Percentiles rank a stretch among this genome's conserved stretches.
These are phyloP conservation scores for Jimgerdemannia lactiflua DNA, from an alignment of 192 early-diverging fungal species.

Conservation along the genomic window DNA sequence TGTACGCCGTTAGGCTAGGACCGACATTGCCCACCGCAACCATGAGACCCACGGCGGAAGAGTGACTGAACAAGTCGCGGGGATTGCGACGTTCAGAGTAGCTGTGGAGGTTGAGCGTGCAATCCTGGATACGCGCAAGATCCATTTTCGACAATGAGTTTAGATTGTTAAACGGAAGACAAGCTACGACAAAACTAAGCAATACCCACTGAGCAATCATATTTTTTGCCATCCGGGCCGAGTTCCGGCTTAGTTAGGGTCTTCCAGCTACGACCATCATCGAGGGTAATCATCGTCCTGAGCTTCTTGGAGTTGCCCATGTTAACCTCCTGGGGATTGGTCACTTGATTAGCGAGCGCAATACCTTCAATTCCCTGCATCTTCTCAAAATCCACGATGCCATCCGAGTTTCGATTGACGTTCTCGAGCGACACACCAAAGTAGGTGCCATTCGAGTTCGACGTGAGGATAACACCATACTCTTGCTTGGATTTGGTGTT, in stretches of 20 bases:
- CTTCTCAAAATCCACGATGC: constrained; percentile 93
- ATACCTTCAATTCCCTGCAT: constrained; percentile 86
- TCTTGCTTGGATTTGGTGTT: constrained; percentile 51
- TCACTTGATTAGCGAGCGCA: constrained; percentile 76
- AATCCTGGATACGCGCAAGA: constrained; percentile 29
- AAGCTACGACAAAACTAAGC: not conserved
- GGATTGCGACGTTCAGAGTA: constrained; percentile 81
- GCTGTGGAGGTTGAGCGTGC: constrained; percentile 80
- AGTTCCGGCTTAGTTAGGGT: constrained; percentile 43
- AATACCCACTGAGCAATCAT: constrained; percentile 30
- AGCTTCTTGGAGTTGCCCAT: constrained; percentile 58
- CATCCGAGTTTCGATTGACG: constrained; percentile 70
- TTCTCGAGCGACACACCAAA: constrained; percentile 67
- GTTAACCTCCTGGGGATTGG: constrained; percentile 59
- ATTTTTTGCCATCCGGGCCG: constrained; percentile 35
- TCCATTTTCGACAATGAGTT: no score
- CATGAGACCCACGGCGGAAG: constrained; percentile 81
- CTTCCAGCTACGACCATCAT: constrained; percentile 81
- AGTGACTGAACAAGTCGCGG: constrained; percentile 76
- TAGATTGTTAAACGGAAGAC: not conserved
- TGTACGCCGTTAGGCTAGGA: constrained; percentile 51
- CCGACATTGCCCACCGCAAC: constrained; percentile 96
- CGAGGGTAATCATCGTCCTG: constrained; percentile 67
- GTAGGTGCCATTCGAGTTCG: constrained; percentile 86
- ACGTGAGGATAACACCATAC: constrained; percentile 86